Conservation (phyloP, 2,329 filamentous ascomycete species). For the Microsporum ferrugineum region DNA sequence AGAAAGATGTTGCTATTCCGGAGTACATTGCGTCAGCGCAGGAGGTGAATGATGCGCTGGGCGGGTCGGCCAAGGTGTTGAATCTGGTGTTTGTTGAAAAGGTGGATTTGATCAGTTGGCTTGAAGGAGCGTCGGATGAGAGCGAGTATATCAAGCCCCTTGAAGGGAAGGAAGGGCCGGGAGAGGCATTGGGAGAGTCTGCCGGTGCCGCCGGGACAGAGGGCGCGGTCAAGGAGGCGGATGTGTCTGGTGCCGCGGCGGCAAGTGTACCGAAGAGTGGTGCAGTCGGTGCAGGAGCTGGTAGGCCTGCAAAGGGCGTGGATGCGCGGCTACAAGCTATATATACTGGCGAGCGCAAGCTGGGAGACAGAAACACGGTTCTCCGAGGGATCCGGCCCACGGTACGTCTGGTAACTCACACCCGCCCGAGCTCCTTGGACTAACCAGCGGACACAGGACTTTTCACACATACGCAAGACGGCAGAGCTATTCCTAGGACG, state of each 20-base stretch:
- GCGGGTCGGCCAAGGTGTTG: conserved; percentile 49
- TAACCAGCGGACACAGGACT: conserved; percentile 52
- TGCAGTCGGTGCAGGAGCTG: conserved; percentile 25
- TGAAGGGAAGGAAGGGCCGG: conserved; percentile 47
- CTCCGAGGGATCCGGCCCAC: conserved; percentile 79
- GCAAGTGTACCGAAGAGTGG: conserved; percentile 39
- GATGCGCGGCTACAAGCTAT: conserved; percentile 78
- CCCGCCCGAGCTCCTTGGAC: too few relatives aligned
- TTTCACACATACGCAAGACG: conserved; percentile 81
- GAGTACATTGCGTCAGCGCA: conserved; percentile 82
- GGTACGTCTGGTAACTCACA: conserved; percentile 39
- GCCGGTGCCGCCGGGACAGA: conserved; percentile 26
- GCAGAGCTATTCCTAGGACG: conserved; percentile 62
- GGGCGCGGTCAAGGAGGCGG: conserved; percentile 28
- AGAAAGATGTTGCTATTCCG: conserved; percentile 78
- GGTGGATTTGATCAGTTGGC: conserved; percentile 82
- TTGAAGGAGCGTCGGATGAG: conserved; percentile 79
- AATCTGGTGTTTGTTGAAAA: conserved; percentile 87
- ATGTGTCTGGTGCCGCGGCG: conserved; percentile 36
- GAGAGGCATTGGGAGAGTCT: conserved; percentile 32
- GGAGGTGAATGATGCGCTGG: conserved; percentile 65
- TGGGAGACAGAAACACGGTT: conserved; percentile 84
- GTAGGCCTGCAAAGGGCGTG: conserved; percentile 49
- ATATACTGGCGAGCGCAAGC: conserved; percentile 79
- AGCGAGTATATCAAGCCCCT: conserved; percentile 86